Evolutionary conservation across 2,329 filamentous ascomycete genomes (phyloP), one percentile per base, ranked within the genome.

Genomic region (Fusarium temperatum): DNA sequence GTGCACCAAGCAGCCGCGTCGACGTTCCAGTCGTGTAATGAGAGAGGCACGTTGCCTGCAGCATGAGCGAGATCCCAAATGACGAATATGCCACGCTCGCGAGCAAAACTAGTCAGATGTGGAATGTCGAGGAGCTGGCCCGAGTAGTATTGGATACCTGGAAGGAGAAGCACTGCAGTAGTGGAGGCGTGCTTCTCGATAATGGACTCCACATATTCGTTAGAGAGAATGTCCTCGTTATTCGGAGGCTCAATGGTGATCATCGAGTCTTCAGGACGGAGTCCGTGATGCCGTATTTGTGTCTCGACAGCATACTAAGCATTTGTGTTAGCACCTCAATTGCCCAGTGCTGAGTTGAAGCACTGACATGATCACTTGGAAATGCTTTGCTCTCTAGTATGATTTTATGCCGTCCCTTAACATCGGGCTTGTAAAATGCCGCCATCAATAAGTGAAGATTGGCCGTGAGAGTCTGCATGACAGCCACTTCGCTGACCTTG

Each of bases 1-100:
- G 90, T 94, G 81, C 94, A 97, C 94, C 94, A 97, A 35, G 88
- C 92, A 20, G 94, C 94, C 77, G 96, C 96, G 81, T 97, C 94
- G 51, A 96, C 93, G 72, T 92, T 87, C 94, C 94, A 96, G 73
- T 94, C 92, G 81, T 96, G 94, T 36, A 97, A 85, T 47, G 86
- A 82, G 30, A 97, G 82, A 18, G 91, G 89, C 5, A 95, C 92
- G 77, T 97, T 97, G 36, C 94, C 94, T 32, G 88, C 92, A 2
- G 93, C 93, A 80, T 96, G 94, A 3, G 94, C 94, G 47, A 95
- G 89, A 80, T 96, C 94, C 94, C 94, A 96, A 45, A 94, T 93
- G 24, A 95, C 89, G 15, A 89, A 81, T 45, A 96, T 88, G 66
- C 90, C 92, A 68, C 88, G 88, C 1, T 85, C 85, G 70, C 92